Conservation (phyloP, 139 green algal species). For the Asterochloris erici region DNA sequence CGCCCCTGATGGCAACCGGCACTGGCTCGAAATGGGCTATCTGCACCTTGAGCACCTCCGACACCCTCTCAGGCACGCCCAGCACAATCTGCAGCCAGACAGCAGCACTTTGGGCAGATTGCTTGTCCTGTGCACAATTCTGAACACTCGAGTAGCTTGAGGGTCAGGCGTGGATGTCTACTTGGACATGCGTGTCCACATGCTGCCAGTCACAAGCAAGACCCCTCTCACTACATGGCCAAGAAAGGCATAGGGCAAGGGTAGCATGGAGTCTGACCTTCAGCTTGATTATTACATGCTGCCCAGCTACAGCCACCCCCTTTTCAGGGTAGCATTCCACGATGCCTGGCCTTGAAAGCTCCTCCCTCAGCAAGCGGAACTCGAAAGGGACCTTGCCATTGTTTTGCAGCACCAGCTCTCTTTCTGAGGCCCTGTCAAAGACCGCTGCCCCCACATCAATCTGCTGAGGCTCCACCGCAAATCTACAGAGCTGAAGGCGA, state of each 20-base stretch:
- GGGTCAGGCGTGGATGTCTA: no score
- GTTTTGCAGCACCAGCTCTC: conserved; percentile 61
- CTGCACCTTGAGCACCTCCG: conserved; percentile 64
- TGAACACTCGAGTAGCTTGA: no score
- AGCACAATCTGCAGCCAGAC: conserved; percentile 37
- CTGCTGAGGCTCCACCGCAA: conserved; percentile 54
- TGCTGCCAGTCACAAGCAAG: no score
- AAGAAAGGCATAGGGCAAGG: background rate
- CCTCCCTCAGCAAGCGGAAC: conserved; percentile 54
- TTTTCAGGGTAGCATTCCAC: conserved; percentile 36
- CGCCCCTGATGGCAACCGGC: conserved; percentile 48
- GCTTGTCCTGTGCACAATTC: no score
- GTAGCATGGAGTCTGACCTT: conserved; percentile 27
- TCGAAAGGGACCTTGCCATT: conserved; percentile 66
- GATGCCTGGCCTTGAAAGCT: conserved; percentile 39
- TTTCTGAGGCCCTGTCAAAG: conserved; percentile 59
- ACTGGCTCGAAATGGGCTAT: conserved; percentile 78
- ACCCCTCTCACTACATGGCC: no score
- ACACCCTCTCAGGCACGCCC: conserved; percentile 59
- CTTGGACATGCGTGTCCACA: no score
- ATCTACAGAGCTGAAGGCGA: background rate
- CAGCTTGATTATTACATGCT: conserved; percentile 55
- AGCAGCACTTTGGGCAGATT: background rate
- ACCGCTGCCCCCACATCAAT: conserved; percentile 57
- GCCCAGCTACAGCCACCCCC: conserved; percentile 41